These are phyloP conservation scores for Sugiyamaella xylanicola DNA, from an alignment of 1,139 yeast species.

Conservation along the genomic window DNA sequence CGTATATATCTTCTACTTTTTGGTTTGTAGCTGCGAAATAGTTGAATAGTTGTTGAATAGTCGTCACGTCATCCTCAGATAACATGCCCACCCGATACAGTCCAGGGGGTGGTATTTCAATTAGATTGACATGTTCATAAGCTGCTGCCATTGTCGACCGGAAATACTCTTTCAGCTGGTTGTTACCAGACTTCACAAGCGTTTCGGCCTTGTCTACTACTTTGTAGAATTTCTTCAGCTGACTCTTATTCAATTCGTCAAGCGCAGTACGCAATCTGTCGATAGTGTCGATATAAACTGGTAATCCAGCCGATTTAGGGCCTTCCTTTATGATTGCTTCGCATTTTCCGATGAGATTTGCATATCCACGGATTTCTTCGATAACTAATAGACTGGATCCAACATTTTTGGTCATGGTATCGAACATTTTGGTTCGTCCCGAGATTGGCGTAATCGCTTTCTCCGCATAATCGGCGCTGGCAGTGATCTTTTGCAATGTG, in stretches of 20 bases:
- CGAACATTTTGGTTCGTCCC: constrained; percentile 60
- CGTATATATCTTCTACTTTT: constrained; percentile 48
- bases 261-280: constrained; percentile 32
- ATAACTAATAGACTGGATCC: constrained; percentile 65
- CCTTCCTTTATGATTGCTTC: constrained; percentile 34
- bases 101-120: too few relatives aligned
- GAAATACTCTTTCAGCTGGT: constrained; percentile 33
- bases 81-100: constrained; percentile 16
- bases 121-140: constrained; percentile 34
- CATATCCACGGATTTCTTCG: constrained; percentile 65
- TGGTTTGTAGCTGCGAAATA: constrained; percentile 43
- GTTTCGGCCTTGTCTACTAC: constrained; percentile 37
- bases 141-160: constrained; percentile 28
- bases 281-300: constrained; percentile 32
- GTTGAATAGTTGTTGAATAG: constrained; percentile 28
- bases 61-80: constrained; percentile 23
- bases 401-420: constrained; percentile 55
- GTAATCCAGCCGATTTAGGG: constrained; percentile 32
- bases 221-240: constrained; percentile 37
- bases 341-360: constrained; percentile 47
- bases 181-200: constrained; percentile 33
- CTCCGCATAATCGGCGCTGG: constrained; percentile 63
- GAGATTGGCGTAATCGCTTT: constrained; percentile 70
- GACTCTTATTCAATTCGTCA: constrained; percentile 33
- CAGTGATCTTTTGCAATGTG: constrained; percentile 59